Base-by-base conservation (phyloP, 331 rosid species). In the Prunus yedoensis region DNA sequence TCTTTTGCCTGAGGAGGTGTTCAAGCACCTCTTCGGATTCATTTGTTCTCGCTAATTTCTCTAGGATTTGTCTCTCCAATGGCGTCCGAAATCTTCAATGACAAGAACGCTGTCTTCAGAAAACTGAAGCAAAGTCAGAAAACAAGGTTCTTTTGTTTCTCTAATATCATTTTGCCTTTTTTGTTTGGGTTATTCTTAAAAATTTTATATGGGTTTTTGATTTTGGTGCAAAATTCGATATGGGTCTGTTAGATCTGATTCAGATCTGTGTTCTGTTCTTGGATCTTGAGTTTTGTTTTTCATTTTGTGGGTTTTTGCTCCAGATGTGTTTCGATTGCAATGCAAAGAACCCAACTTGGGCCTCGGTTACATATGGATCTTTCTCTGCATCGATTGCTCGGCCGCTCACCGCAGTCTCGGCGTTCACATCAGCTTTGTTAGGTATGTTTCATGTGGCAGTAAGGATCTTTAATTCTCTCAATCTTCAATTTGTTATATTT, bases 301-400 rank as follows among this genome's bases (percentile, higher is more conserved):
- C 16, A 5, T 45, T 64, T 76, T 63, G 3, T 38, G 50, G 28
- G 65, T 16, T 11, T 78, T 14, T 53, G 61, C 8, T 10, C 28
- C 89, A 95, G 98, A 92, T 91, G 80, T 95, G 99, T 75, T 95
- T 95, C 75, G 98, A 95, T 84, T 95, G 99, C 79, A 92, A 92
- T 86, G 89, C 99, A 7, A 95, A 91, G 87, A 95, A 92, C 72
- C 93, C 99, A n/a, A 92, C 88, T 66, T 95, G 99, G 99, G 99
- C 98, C 20, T 95, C 99, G 17, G 96, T 95, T 53, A 89, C 99
- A 30, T 95, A 90, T 65, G 98, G 79, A 89, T 95, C 81, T 95
- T 95, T 77, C 96, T 95, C 54, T 95, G 97, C 86, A 95, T 95
- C 75, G 99, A 95, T 82, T 95, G 99, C 82, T 95, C 99, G n/a